These are phyloP conservation scores for Anisodus acutangulus DNA, from an alignment of 257 asterid species.

Conservation along the genomic window DNA sequence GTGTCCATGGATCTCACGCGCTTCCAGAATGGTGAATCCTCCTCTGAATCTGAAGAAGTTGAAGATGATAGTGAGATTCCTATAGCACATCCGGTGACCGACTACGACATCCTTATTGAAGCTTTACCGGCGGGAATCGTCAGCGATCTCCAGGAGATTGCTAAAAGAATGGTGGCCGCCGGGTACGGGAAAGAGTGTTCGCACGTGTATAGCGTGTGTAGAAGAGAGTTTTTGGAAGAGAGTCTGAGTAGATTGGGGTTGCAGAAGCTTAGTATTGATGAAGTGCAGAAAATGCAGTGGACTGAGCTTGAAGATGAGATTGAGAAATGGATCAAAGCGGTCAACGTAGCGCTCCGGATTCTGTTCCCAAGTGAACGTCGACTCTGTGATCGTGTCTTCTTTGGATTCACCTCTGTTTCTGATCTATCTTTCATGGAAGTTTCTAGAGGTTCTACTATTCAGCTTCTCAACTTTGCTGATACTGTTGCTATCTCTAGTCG, in stretches of 20 bases:
- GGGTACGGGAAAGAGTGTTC: constrained; percentile 89
- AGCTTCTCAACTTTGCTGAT: constrained; percentile 86
- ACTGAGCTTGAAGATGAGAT: constrained; percentile 83
- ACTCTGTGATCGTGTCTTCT: constrained; percentile 80
- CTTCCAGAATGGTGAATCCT: too few species aligned
- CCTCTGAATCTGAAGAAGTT: too few species aligned
- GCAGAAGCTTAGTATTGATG: constrained; percentile 85
- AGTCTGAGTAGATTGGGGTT: constrained; percentile 84
- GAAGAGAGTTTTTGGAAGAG: constrained; percentile 91
- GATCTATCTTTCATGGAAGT: constrained; percentile 97
- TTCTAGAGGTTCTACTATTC: constrained; percentile 79
- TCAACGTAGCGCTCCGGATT: constrained; percentile 71
- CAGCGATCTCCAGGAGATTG: constrained; percentile 78
- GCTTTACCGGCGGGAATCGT: constrained; percentile 80
- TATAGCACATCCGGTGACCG: constrained; percentile 77
- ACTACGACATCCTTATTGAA: constrained; percentile 78
- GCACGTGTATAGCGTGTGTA: constrained; percentile 77
- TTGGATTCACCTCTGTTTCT: constrained; percentile 64
- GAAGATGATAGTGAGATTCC: constrained; percentile 52
- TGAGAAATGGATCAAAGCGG: constrained; percentile 88
- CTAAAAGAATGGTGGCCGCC: constrained; percentile 92
- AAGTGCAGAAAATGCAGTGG: constrained; percentile 92
- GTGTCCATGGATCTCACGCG: constrained; percentile 47
- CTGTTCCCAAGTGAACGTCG: constrained; percentile 94
- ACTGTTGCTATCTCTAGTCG: constrained; percentile 90